A percentile compares a stretch with the other conserved stretches of the same genome.
Conservation (phyloP, 148 eudicot genomes). For the Arctostaphylos glauca region DNA sequence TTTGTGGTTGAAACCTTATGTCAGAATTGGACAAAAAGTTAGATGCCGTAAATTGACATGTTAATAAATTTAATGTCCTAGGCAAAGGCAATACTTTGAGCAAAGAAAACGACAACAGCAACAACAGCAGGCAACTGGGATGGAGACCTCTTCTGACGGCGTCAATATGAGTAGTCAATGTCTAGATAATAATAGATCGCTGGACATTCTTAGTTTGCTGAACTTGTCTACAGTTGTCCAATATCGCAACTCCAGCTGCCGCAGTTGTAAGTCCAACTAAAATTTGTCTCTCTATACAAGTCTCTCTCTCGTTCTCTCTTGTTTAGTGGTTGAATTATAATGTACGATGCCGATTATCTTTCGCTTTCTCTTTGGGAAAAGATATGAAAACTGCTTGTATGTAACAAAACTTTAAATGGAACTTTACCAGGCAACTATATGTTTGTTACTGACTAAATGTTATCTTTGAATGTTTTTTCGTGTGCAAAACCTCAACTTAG, state of each 20-base stretch:
- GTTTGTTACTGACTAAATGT: not conserved
- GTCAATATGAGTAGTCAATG: constrained; percentile 24
- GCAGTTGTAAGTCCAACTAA: constrained; percentile 32
- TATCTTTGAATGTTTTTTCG: not conserved
- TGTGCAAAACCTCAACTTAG: constrained; percentile 1
- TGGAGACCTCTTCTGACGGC: constrained; percentile 42
- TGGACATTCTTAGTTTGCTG: constrained; percentile 71
- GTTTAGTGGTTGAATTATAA: not conserved
- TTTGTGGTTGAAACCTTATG: not conserved
- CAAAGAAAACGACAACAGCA: constrained; percentile 76
- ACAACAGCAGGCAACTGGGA: constrained; percentile 34
- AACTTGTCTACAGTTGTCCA: constrained; percentile 45
- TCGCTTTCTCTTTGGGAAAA: not conserved
- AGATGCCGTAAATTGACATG: not conserved
- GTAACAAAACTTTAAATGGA: not conserved
- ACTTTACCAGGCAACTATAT: not conserved
- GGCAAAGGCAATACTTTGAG: constrained; percentile 91
- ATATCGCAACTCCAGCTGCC: constrained; percentile 31
- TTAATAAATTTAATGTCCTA: constrained; percentile 16
- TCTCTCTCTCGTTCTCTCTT: not conserved
- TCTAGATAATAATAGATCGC: constrained; percentile 46
- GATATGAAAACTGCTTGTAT: not conserved
- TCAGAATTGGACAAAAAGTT: constrained; percentile 1
- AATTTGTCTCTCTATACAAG: not conserved
- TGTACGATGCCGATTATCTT: not conserved